A percentile compares a stretch with the other conserved stretches of the same genome.
These are phyloP conservation scores for Saccharum officinarum DNA, from an alignment of 176 grass and related monocot genomes.

Conservation along the genomic window DNA sequence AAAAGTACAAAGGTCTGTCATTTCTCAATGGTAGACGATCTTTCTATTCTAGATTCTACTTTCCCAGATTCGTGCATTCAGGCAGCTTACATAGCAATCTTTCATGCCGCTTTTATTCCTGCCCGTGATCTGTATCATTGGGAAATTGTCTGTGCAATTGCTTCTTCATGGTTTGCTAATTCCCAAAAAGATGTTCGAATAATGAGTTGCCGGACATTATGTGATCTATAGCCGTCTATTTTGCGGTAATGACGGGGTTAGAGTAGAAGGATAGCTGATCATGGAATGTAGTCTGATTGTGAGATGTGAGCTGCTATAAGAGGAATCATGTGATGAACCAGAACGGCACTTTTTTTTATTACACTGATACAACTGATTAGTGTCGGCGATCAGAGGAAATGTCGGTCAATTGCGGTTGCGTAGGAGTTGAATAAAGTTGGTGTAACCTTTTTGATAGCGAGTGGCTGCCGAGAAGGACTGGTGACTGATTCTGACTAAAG, in stretches of 20 bases:
- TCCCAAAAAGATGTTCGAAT: background rate
- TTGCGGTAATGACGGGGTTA: background rate
- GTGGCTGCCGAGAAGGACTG: slow-evolving; percentile 22
- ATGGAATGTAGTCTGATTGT: background rate
- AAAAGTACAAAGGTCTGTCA: background rate
- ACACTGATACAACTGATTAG: slow-evolving; percentile 15
- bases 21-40: slow-evolving; percentile 15
- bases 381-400: slow-evolving; percentile 19
- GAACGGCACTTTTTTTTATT: background rate
- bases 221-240: background rate
- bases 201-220: background rate
- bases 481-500: slow-evolving; percentile 21
- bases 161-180: background rate
- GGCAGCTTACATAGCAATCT: background rate
- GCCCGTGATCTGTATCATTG: background rate
- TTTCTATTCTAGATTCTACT: background rate
- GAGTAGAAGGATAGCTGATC: background rate
- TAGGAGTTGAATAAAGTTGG: slow-evolving; percentile 45
- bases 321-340: background rate
- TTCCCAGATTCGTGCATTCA: background rate
- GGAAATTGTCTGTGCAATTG: background rate
- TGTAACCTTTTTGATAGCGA: slow-evolving; percentile 22
- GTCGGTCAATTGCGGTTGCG: slow-evolving; percentile 30
- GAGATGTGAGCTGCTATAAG: background rate
- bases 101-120: background rate